These are phyloP conservation scores for Haplosporangium sp. DNA, from an alignment of 371 early-diverging fungal genomes.

Conservation along the genomic window DNA sequence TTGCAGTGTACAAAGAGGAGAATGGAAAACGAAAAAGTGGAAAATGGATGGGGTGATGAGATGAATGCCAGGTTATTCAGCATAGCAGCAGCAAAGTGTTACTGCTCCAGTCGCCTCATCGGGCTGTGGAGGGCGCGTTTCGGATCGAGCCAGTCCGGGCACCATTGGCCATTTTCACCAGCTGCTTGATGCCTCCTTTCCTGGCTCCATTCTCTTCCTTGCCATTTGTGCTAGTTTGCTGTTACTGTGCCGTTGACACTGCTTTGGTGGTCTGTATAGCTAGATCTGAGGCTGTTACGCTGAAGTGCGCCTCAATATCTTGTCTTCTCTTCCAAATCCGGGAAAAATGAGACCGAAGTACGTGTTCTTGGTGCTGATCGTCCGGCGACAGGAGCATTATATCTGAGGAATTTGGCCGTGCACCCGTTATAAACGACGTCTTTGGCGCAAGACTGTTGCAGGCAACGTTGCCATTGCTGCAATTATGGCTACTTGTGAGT, in stretches of 20 bases:
- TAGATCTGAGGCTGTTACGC: background rate
- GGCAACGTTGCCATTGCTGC: too few relatives aligned
- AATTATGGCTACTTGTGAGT: too few relatives aligned
- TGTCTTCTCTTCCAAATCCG: conserved; percentile 20
- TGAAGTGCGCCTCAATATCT: conserved; percentile 1
- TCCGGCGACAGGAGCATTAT: conserved; percentile 4
- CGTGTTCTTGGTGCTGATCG: conserved; percentile 8
- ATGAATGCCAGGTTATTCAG: background rate
- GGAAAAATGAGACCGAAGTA: conserved; percentile 10
- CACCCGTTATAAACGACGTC: background rate
- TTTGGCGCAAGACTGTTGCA: background rate
- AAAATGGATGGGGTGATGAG: background rate
- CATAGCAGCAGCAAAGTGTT: too few relatives aligned
- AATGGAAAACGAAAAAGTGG: background rate
- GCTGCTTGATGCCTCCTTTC: too few relatives aligned
- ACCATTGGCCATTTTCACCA: too few relatives aligned
- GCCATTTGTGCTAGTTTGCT: too few relatives aligned
- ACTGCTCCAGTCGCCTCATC: too few relatives aligned
- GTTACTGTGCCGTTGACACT: too few relatives aligned
- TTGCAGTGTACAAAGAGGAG: background rate
- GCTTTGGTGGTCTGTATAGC: background rate
- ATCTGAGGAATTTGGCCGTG: background rate
- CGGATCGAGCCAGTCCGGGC: too few relatives aligned
- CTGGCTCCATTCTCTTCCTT: too few relatives aligned
- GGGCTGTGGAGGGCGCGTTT: too few relatives aligned